A percentile compares a stretch with the other conserved stretches of the same genome.
Evolutionary conservation across 306 rosid genomes (phyloP).

Genomic region (Rosa chinensis): DNA sequence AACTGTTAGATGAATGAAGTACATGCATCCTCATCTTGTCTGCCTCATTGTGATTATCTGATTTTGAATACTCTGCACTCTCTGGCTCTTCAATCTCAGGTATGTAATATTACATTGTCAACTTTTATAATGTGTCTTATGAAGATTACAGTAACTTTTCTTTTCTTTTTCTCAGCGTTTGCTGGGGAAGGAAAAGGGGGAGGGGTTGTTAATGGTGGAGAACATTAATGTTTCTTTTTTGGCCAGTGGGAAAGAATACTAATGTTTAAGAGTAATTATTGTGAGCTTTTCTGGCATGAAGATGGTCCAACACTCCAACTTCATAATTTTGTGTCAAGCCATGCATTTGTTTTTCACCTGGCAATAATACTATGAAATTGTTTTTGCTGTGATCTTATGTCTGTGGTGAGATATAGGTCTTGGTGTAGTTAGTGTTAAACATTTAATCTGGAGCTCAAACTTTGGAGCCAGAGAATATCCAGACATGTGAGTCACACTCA

Average conservation of each 20-base stretch:
- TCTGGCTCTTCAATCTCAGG: constrained; percentile 12
- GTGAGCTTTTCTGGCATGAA: neutral
- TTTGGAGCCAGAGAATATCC: neutral
- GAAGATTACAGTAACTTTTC: neutral
- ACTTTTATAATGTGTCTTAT: neutral
- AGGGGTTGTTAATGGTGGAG: neutral
- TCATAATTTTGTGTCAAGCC: neutral
- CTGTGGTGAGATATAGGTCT: neutral
- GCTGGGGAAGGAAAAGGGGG: neutral
- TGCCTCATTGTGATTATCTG: neutral
- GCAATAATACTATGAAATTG: neutral
- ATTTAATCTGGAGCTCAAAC: neutral
- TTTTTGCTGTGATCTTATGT: neutral
- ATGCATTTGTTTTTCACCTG: neutral
- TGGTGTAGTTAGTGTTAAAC: neutral
- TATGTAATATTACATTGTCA: neutral
- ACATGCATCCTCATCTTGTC: neutral
- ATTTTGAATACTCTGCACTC: neutral
- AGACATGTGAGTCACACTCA: neutral
- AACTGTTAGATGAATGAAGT: neutral
- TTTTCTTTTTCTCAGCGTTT: neutral
- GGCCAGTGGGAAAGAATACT: neutral
- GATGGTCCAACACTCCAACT: neutral
- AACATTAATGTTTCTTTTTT: neutral
- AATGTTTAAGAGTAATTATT: neutral